Conservation (phyloP, 208 protist genomes). For the Crithidia brevicula region DNA sequence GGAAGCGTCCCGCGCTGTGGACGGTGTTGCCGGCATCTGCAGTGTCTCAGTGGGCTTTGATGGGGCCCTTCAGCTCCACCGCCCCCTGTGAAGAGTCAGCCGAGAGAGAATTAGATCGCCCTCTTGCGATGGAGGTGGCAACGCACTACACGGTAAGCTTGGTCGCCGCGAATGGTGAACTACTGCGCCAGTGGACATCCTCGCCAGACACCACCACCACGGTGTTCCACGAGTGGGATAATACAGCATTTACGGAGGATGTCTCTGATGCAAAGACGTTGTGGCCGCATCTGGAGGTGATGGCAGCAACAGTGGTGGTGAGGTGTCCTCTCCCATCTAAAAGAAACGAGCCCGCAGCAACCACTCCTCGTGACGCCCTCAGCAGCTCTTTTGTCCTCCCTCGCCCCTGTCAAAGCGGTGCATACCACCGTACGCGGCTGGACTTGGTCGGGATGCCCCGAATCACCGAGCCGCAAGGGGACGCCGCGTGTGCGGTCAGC, state of each 20-base stretch:
- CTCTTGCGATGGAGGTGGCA: not conserved
- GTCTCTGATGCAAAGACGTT: not conserved
- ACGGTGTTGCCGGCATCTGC: slow-evolving; percentile 14
- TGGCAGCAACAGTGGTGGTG: slow-evolving; percentile 5
- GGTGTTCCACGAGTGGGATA: slow-evolving; percentile 20
- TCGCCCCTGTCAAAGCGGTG: slow-evolving; percentile 6
- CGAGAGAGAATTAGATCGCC: not conserved
- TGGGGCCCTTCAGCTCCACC: not conserved
- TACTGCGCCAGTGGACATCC: slow-evolving; percentile 22
- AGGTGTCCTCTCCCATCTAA: not conserved
- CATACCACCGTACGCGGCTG: slow-evolving; percentile 8
- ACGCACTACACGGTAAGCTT: slow-evolving; percentile 21
- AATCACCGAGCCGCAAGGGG: not conserved
- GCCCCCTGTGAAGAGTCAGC: not conserved
- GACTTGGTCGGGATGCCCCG: slow-evolving; percentile 17
- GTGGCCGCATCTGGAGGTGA: slow-evolving; percentile 23
- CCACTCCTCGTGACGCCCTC: not conserved
- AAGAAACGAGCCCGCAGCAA: not conserved
- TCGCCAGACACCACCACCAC: slow-evolving; percentile 11
- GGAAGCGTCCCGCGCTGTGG: slow-evolving; percentile 1
- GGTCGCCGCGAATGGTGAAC: slow-evolving; percentile 6
- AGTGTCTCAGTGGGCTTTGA: slow-evolving; percentile 1
- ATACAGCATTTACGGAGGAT: not conserved
- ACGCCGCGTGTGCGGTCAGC: slow-evolving; percentile 1
- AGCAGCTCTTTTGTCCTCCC: not conserved